Percentiles rank a stretch among this genome's conserved stretches.
These are phyloP conservation scores for Piromyces sp. DNA, from an alignment of 192 early-diverging fungal species.

Conservation along the genomic window DNA sequence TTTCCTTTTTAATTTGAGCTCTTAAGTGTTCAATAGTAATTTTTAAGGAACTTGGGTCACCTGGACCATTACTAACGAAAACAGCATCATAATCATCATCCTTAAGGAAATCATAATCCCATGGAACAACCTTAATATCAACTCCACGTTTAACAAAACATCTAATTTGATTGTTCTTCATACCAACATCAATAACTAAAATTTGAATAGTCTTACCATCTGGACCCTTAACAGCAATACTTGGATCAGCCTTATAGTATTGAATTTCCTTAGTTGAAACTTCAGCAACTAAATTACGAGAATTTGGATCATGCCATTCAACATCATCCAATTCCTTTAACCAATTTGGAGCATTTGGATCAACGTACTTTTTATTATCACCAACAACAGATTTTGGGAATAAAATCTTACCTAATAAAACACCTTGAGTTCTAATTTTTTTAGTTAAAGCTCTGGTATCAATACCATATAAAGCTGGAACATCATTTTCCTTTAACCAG, in stretches of 20 bases:
- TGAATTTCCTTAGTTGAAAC: constrained; percentile 73
- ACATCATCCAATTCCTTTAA: constrained; percentile 38
- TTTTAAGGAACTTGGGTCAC: constrained; percentile 75
- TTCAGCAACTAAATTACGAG: constrained; percentile 79
- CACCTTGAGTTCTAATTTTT: constrained; percentile 83
- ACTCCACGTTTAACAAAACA: constrained; percentile 94
- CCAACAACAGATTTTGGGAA: constrained; percentile 48
- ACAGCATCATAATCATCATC: constrained; percentile 74
- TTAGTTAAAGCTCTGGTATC: constrained; percentile 95
- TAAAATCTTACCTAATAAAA: constrained; percentile 76
- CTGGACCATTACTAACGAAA: constrained; percentile 82
- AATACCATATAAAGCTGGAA: constrained; percentile 83
- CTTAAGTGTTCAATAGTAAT: constrained; percentile 59
- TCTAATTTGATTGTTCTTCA: constrained; percentile 98
- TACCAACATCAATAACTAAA: constrained; percentile 89
- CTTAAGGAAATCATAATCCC: constrained; percentile 80
- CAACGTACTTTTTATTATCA: constrained; percentile 25
- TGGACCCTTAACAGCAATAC: constrained; percentile 11
- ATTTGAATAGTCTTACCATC: constrained; percentile 63
- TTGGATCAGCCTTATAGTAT: constrained; percentile 51
- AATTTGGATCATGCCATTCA: constrained; percentile 84
- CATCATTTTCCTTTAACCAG: constrained; percentile 83
- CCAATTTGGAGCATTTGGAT: constrained; percentile 8
- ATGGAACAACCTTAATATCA: constrained; percentile 83
- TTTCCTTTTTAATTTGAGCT: constrained; percentile 41